phyloP scores from a whole-genome alignment of 805 yeast genomes.

The Pichia membranifaciens region DNA sequence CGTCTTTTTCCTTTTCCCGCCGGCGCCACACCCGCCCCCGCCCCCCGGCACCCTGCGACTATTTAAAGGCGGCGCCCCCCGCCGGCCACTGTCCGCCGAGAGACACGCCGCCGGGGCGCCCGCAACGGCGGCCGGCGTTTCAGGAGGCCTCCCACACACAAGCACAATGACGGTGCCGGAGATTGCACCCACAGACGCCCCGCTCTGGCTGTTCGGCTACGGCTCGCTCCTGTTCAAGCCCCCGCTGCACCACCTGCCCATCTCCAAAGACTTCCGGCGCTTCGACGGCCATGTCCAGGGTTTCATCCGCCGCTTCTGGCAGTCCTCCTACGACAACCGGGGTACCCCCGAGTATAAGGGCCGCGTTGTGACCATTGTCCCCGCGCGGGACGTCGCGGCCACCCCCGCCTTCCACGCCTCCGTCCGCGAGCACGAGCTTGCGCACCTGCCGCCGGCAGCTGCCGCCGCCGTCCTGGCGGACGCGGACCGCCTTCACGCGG shows the following conservation, averaged over 20 bases:
- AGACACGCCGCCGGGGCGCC: no score
- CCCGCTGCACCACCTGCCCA: constrained; percentile 7
- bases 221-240: constrained; percentile 7
- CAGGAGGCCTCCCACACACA: no score
- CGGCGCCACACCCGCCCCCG: no score
- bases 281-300: constrained; percentile 74
- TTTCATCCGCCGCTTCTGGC: constrained; percentile 84
- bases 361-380: constrained; percentile 75
- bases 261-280: constrained; percentile 20
- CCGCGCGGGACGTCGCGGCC: constrained; percentile 40
- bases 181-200: constrained; percentile 4
- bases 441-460: constrained; percentile 6
- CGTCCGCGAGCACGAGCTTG: constrained; percentile 26
- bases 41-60: no score
- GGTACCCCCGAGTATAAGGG: constrained; percentile 89
- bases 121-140: no score
- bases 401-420: constrained; percentile 28
- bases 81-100: no score
- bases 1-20: no score
- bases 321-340: constrained; percentile 80
- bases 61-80: no score
- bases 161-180: no score
- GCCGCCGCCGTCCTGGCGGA: constrained; percentile 18
- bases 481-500: constrained; percentile 31
- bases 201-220: constrained; percentile 12